Percentiles rank a stretch among this genome's conserved stretches.
Evolutionary conservation across 192 early-diverging fungal species (phyloP).

Genomic region (Allomyces arbusculus): DNA sequence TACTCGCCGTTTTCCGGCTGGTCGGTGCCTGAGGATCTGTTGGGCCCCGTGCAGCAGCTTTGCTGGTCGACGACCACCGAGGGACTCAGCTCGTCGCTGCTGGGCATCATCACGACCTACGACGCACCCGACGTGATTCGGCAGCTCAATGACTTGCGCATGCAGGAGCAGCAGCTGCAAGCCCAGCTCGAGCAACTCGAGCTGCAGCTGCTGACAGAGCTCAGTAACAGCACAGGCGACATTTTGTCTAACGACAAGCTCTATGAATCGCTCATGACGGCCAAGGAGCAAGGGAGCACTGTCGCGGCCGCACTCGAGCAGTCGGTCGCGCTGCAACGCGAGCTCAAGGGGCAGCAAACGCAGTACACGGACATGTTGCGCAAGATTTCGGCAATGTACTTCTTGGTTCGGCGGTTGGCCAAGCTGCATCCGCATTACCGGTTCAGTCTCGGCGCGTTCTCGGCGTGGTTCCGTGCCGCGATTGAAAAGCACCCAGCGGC

Average conservation of each 20-base stretch:
- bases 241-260: slow-evolving; percentile 35
- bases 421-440: slow-evolving; percentile 36
- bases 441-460: slow-evolving; percentile 10
- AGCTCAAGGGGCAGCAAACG: slow-evolving; percentile 14
- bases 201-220: slow-evolving; percentile 27
- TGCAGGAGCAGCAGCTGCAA: slow-evolving; percentile 31
- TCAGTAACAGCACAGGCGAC: slow-evolving; percentile 33
- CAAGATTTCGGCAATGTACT: slow-evolving; percentile 13
- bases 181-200: slow-evolving; percentile 26
- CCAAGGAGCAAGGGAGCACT: slow-evolving; percentile 28
- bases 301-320: slow-evolving; percentile 23
- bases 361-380: neutral
- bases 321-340: slow-evolving; percentile 24
- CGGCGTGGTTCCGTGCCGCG: neutral
- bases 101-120: slow-evolving; percentile 30
- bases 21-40: slow-evolving; percentile 15
- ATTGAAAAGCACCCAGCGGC: neutral
- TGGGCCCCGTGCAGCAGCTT: slow-evolving; percentile 18
- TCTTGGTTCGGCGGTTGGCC: slow-evolving; percentile 23
- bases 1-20: slow-evolving; percentile 18
- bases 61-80: slow-evolving; percentile 36
- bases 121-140: slow-evolving; percentile 31
- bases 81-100: slow-evolving; percentile 27
- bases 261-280: slow-evolving; percentile 27
- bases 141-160: slow-evolving; percentile 24